Percentiles rank a stretch among this genome's conserved stretches.
phyloP scores from a whole-genome alignment of 345 rosid genomes.

The Camelina sativa region DNA sequence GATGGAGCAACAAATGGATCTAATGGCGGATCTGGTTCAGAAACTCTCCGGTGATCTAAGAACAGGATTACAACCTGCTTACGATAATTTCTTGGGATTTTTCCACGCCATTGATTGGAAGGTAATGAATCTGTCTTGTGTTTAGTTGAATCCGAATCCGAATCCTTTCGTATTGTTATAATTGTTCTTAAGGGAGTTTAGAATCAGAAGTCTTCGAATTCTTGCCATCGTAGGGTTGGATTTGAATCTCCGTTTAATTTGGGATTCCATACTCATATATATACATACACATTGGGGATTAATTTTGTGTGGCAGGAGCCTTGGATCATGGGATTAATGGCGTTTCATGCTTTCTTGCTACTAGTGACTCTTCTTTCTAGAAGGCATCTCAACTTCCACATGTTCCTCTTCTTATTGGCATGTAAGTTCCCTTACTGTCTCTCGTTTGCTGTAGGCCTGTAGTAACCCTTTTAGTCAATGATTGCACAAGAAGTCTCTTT shows the following conservation, averaged over 20 bases:
- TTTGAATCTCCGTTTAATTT: no score
- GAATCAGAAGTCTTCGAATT: not conserved
- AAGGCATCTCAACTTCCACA: constrained; percentile 79
- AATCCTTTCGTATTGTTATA: not conserved
- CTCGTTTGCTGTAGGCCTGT: not conserved
- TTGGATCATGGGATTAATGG: constrained; percentile 72
- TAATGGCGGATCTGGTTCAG: constrained; percentile 83
- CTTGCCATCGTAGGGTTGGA: not conserved
- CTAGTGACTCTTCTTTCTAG: constrained; percentile 59
- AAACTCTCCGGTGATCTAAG: constrained; percentile 81
- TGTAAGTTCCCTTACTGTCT: constrained; percentile 53
- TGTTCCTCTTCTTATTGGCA: constrained; percentile 74
- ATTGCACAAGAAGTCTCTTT: not conserved
- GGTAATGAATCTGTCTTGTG: constrained; percentile 46
- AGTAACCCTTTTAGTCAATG: not conserved
- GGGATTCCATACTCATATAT: no score
- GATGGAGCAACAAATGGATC: constrained; percentile 77
- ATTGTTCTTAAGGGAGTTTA: not conserved
- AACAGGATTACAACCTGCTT: constrained; percentile 76
- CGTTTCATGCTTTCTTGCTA: constrained; percentile 65
- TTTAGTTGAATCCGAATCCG: no score
- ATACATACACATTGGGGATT: not conserved
- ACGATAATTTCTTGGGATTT: constrained; percentile 79
- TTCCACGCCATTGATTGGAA: constrained; percentile 94
- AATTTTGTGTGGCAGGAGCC: constrained; percentile 62